Conservation (phyloP, 2,329 filamentous ascomycete species). For the Penicillium corylophilum region DNA sequence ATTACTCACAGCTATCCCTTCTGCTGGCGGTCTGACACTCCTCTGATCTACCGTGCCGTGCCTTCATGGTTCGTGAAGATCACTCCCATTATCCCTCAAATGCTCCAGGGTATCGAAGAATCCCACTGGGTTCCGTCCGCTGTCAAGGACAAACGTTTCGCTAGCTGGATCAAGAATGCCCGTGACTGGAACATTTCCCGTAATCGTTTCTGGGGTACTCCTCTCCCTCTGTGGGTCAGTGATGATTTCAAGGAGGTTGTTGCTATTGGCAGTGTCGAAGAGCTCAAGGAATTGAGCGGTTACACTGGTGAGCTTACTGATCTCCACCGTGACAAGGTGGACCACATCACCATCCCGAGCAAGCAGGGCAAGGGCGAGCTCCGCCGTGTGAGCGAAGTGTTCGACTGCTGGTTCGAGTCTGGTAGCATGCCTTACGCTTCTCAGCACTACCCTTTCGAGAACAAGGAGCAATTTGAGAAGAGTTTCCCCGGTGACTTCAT, state of each 20-base stretch:
- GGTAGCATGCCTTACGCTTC: constrained; percentile 94
- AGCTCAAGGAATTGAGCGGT: constrained; percentile 83
- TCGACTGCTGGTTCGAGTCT: constrained; percentile 97
- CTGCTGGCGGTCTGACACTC: constrained; percentile 93
- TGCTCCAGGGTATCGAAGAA: constrained; percentile 85
- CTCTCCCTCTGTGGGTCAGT: constrained; percentile 87
- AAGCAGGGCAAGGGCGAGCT: constrained; percentile 82
- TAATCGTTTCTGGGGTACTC: constrained; percentile 94
- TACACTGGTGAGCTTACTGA: constrained; percentile 79
- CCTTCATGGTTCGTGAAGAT: constrained; percentile 95
- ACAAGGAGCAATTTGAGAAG: constrained; percentile 74
- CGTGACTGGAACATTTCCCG: constrained; percentile 94
- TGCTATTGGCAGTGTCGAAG: constrained; percentile 79
- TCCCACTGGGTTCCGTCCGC: constrained; percentile 90
- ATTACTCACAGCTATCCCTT: constrained; percentile 90
- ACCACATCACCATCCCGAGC: constrained; percentile 90
- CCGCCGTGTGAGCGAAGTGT: constrained; percentile 80
- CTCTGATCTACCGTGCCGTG: constrained; percentile 87
- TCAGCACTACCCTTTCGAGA: constrained; percentile 89
- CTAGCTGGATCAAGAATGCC: constrained; percentile 86
- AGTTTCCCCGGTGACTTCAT: constrained; percentile 93
- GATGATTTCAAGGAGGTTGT: constrained; percentile 84
- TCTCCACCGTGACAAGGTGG: constrained; percentile 88
- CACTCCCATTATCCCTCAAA: constrained; percentile 75
- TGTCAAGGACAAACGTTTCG: constrained; percentile 88